phyloP scores from a whole-genome alignment of 306 rosid species.

The Rosa multiflora region DNA sequence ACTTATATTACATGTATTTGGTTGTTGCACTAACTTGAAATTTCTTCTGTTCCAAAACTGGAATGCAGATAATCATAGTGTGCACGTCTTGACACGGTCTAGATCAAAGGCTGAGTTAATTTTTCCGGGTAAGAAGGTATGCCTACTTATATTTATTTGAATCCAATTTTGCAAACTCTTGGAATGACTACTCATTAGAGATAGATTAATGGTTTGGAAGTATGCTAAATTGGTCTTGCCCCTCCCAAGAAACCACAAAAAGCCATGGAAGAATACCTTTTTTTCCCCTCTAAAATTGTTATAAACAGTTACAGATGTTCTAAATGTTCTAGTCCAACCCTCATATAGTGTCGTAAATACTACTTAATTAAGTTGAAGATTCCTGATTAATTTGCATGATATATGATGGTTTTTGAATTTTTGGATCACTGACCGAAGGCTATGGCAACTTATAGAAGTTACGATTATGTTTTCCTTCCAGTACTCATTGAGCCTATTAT shows the following conservation, averaged over 20 bases:
- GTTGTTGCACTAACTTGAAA: background rate
- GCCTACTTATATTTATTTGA: constrained; percentile 25
- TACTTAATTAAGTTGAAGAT: background rate
- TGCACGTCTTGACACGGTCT: constrained; percentile 88
- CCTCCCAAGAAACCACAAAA: background rate
- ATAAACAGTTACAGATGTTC: background rate
- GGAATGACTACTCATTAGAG: constrained; percentile 15
- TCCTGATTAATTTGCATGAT: constrained; percentile 2
- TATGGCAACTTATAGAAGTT: background rate
- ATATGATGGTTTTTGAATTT: background rate
- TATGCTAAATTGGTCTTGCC: background rate
- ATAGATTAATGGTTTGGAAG: constrained; percentile 6
- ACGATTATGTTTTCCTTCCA: background rate
- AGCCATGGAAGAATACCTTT: background rate
- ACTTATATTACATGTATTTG: constrained; percentile 2
- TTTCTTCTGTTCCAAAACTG: background rate
- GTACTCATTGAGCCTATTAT: background rate
- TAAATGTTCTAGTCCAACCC: background rate
- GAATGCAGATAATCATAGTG: constrained; percentile 68
- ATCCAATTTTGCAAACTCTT: background rate
- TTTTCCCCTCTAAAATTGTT: background rate
- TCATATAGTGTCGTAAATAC: background rate
- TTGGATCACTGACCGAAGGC: background rate
- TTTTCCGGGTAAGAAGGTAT: constrained; percentile 99
- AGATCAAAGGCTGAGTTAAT: constrained; percentile 80